Evolutionary conservation across 2,329 filamentous ascomycete genomes (phyloP).

Genomic region (Fusarium incarnatum): DNA sequence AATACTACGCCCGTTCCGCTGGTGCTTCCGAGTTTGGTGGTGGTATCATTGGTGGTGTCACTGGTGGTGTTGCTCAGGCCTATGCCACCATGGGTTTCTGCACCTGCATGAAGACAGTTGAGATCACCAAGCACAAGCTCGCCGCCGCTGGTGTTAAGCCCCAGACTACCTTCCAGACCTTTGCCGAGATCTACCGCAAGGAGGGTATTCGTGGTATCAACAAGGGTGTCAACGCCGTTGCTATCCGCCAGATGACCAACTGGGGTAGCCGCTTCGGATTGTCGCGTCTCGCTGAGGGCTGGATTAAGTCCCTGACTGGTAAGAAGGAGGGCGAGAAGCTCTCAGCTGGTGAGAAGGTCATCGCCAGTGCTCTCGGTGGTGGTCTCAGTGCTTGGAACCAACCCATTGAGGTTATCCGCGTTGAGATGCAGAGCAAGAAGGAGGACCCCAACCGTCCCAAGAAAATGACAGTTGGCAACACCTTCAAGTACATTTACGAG

Average conservation of each 20-base stretch:
- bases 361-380: constrained; percentile 88
- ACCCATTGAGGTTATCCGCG: constrained; percentile 98
- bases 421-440: constrained; percentile 99
- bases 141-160: constrained; percentile 85
- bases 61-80: constrained; percentile 94
- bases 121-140: constrained; percentile 98
- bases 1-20: constrained; percentile 87
- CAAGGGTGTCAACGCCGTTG: constrained; percentile 97
- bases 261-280: constrained; percentile 98
- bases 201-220: constrained; percentile 98
- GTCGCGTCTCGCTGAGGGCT: constrained; percentile 88
- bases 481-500: constrained; percentile 86
- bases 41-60: constrained; percentile 91
- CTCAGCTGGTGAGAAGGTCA: constrained; percentile 84
- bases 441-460: constrained; percentile 97
- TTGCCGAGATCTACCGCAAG: constrained; percentile 95
- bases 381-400: constrained; percentile 98
- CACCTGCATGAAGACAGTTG: constrained; percentile 99
- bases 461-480: constrained; percentile 97
- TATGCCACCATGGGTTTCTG: constrained; percentile 99
- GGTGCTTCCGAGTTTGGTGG: constrained; percentile 88
- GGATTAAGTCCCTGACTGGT: constrained; percentile 80
- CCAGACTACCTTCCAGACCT: constrained; percentile 91
- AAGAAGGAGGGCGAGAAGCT: constrained; percentile 87
- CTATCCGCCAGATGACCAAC: constrained; percentile 99